Conservation (phyloP, 169 alveolate species). For the Eimeria necatrix region DNA sequence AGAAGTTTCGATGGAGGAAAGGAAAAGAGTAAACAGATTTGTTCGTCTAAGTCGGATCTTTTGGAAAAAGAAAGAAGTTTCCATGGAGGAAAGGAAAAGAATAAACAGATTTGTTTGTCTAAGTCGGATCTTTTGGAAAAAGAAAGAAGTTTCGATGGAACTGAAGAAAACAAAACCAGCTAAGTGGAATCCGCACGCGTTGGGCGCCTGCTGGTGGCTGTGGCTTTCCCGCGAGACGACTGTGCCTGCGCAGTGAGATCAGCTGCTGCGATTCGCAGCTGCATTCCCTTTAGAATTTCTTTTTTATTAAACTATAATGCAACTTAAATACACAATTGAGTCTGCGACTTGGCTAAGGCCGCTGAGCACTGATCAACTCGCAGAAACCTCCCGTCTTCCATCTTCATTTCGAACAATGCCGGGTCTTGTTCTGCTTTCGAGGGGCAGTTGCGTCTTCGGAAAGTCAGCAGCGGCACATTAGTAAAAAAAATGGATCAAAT, state of each 20-base stretch:
- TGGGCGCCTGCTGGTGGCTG: background rate
- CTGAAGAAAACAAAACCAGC: background rate
- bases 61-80: background rate
- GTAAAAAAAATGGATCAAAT: slow-evolving; percentile 20
- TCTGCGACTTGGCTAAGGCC: background rate
- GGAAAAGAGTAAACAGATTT: background rate
- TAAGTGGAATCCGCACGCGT: background rate
- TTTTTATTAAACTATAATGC: too few relatives aligned
- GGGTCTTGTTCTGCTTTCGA: background rate
- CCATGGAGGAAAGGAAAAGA: background rate
- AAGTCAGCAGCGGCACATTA: background rate
- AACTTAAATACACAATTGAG: too few relatives aligned
- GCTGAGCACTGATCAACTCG: background rate
- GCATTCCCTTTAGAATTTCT: background rate
- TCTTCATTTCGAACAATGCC: background rate
- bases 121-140: background rate
- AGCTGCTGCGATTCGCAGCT: slow-evolving; percentile 4
- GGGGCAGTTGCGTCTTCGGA: background rate
- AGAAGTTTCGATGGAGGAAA: background rate
- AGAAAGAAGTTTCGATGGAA: background rate
- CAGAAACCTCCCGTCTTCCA: background rate
- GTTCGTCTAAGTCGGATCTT: background rate
- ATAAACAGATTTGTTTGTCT: background rate
- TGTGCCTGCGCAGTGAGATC: background rate
- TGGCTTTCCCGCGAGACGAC: background rate